Evolutionary conservation across 495 filamentous ascomycete species (phyloP).

Genomic region (Aspergillus sparsus): DNA sequence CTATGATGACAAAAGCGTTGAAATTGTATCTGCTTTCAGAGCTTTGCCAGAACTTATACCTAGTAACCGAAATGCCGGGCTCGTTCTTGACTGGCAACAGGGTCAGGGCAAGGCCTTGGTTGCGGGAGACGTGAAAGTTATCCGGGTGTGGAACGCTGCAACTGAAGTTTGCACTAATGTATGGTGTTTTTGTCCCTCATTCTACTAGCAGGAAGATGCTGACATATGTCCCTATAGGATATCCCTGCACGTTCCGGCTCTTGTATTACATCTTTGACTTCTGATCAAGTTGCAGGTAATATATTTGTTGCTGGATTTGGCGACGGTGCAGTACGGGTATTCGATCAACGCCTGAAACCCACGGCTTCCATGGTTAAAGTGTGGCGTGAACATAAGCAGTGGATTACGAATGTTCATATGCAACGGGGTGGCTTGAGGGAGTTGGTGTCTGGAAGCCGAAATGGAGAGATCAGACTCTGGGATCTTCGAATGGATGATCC

Average conservation of each 20-base stretch:
- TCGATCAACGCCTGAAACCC: conserved; percentile 81
- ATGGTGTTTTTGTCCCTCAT: conserved; percentile 23
- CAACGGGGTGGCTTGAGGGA: conserved; percentile 93
- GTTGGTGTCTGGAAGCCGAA: conserved; percentile 79
- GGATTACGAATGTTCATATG: conserved; percentile 95
- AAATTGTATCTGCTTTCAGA: conserved; percentile 90
- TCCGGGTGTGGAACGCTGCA: conserved; percentile 92
- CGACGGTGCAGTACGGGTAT: conserved; percentile 93
- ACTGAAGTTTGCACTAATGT: conserved; percentile 86
- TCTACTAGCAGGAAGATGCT: conserved; percentile 7
- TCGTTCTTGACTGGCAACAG: conserved; percentile 98
- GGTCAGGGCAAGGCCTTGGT: conserved; percentile 92
- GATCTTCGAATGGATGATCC: conserved; percentile 84
- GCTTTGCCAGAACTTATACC: conserved; percentile 90
- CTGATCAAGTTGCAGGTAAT: conserved; percentile 94
- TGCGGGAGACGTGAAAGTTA: conserved; percentile 93
- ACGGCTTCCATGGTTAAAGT: conserved; percentile 87
- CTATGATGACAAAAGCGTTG: conserved; percentile 71
- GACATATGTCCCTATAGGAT: conserved; percentile 51
- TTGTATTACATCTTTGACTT: conserved; percentile 92
- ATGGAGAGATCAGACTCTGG: conserved; percentile 94
- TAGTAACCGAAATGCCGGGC: conserved; percentile 86
- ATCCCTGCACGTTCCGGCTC: conserved; percentile 95
- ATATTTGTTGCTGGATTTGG: conserved; percentile 96
- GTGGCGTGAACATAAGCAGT: conserved; percentile 93